phyloP scores from a whole-genome alignment of 1,139 yeast species.

The Taphrina betulina region DNA sequence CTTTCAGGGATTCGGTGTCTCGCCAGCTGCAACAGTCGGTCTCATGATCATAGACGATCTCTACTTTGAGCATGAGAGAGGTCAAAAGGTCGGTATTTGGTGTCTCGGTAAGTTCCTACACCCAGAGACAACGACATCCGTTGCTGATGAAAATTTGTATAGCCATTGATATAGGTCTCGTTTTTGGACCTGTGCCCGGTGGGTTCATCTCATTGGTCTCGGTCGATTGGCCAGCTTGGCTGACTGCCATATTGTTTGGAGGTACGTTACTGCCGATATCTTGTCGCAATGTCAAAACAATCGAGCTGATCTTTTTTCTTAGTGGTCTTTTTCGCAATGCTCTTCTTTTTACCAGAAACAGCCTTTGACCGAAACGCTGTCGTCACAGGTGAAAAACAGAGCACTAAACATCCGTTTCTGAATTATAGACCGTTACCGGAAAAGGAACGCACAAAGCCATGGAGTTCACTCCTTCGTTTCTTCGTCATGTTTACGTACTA shows the following conservation, averaged over 20 bases:
- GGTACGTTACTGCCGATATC: too few relatives aligned
- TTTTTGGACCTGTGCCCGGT: constrained; percentile 33
- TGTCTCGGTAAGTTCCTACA: too few relatives aligned
- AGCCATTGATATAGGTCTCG: constrained; percentile 34
- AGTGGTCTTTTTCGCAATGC: constrained; percentile 9
- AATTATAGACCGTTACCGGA: constrained; percentile 4
- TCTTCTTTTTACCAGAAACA: constrained; percentile 32
- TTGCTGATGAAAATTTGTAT: too few relatives aligned
- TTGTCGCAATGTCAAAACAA: too few relatives aligned
- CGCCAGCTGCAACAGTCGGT: constrained; percentile 38
- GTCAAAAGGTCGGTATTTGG: constrained; percentile 35
- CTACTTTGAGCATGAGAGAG: constrained; percentile 39
- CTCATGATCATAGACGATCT: constrained; percentile 37
- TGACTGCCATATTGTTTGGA: constrained; percentile 34
- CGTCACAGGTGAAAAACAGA: constrained; percentile 2
- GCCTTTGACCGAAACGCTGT: constrained; percentile 21
- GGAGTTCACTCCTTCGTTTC: constrained; percentile 14
- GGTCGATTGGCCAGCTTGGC: constrained; percentile 34
- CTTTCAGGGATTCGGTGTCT: constrained; percentile 38
- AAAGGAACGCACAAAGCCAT: constrained; percentile 19
- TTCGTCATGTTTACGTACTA: constrained; percentile 6
- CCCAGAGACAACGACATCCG: too few relatives aligned
- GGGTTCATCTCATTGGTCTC: constrained; percentile 33
- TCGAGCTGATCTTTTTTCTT: too few relatives aligned
- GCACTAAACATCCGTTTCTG: constrained; percentile 8